phyloP scores from a whole-genome alignment of 306 rosid species.

The Quercus engelmannii region DNA sequence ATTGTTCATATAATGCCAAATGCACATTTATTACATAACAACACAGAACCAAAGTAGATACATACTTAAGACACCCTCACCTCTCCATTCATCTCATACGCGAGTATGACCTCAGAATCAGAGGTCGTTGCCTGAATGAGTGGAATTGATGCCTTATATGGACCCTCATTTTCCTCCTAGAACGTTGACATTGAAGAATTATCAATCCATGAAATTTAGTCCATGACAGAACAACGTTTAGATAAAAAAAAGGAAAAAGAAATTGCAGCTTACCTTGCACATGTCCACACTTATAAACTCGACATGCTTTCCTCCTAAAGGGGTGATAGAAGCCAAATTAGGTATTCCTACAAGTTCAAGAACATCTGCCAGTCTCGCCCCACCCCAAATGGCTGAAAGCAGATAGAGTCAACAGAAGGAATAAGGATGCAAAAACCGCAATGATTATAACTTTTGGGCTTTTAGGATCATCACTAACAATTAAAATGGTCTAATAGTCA shows the following conservation, averaged over 20 bases:
- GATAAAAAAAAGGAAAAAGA: neutral
- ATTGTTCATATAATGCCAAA: too few species aligned
- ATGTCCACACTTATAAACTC: conserved; percentile 86
- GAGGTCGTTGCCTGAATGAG: conserved; percentile 85
- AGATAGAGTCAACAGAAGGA: too few species aligned
- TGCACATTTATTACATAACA: neutral
- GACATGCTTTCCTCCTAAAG: conserved; percentile 80
- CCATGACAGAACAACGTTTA: too few species aligned
- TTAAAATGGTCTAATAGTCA: too few species aligned
- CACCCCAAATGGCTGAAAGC: conserved; percentile 87
- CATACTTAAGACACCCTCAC: conserved; percentile 34
- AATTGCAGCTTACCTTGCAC: conserved; percentile 63
- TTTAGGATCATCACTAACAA: too few species aligned
- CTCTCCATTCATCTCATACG: conserved; percentile 97
- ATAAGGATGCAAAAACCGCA: conserved; percentile 3
- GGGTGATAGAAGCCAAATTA: conserved; percentile 50
- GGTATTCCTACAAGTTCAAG: conserved; percentile 87
- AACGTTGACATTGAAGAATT: conserved; percentile 7
- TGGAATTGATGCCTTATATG: conserved; percentile 95
- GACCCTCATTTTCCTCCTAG: conserved; percentile 96
- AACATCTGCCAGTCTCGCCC: conserved; percentile 82
- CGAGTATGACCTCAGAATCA: conserved; percentile 86
- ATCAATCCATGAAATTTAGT: neutral
- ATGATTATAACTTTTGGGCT: neutral
- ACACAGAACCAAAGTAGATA: neutral